These are phyloP conservation scores for Isatis tinctoria DNA, from an alignment of 345 rosid genomes.

Conservation along the genomic window DNA sequence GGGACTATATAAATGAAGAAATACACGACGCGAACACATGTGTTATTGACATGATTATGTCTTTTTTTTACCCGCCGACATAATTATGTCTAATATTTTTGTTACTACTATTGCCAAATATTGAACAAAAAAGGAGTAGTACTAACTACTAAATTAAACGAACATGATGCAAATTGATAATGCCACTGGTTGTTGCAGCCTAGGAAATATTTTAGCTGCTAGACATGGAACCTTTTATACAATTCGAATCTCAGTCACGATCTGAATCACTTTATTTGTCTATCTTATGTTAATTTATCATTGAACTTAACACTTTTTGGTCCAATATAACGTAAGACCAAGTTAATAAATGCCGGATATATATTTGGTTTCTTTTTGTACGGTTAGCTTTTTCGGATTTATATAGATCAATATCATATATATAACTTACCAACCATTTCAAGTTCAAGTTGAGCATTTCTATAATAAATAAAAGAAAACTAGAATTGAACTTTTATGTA, in stretches of 20 bases:
- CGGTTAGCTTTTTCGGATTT: neutral
- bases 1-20: neutral
- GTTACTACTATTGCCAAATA: neutral
- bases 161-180: neutral
- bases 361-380: constrained; percentile 22
- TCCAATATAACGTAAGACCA: constrained; percentile 9
- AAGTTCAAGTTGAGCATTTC: constrained; percentile 8
- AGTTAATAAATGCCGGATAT: constrained; percentile 11
- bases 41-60: neutral
- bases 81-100: constrained; percentile 3
- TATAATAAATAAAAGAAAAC: neutral
- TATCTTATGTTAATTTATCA: neutral
- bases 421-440: constrained; percentile 15
- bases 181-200: constrained; percentile 16
- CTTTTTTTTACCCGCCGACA: constrained; percentile 10
- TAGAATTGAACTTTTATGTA: neutral
- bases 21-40: neutral
- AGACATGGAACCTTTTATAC: constrained; percentile 9
- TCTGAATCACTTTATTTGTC: constrained; percentile 5
- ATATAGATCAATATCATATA: neutral
- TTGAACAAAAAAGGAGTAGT: neutral
- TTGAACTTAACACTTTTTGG: constrained; percentile 20
- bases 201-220: constrained; percentile 9
- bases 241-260: constrained; percentile 22
- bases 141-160: neutral